Conservation (phyloP, 208 protist genomes). For the Phytomonas francai region DNA sequence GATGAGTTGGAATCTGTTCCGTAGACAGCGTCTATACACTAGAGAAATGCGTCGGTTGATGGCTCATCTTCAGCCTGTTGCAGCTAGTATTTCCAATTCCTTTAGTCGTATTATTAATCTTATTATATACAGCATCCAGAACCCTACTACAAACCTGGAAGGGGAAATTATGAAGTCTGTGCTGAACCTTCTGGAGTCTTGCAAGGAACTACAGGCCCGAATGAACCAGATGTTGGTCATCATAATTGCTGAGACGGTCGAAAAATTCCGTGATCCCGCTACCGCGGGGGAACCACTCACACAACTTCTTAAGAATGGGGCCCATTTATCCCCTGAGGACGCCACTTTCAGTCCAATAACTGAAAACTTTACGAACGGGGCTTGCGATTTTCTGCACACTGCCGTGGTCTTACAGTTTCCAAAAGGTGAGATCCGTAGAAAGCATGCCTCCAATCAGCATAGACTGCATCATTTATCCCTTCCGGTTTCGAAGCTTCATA, state of each 20-base stretch:
- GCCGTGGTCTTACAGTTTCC: slow-evolving; percentile 1
- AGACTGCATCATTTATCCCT: background rate
- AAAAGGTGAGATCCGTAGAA: background rate
- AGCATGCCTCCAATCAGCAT: background rate
- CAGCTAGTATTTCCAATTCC: slow-evolving; percentile 38
- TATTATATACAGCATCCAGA: slow-evolving; percentile 59
- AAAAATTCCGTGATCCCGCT: slow-evolving; percentile 19
- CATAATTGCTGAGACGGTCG: slow-evolving; percentile 54
- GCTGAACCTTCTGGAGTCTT: slow-evolving; percentile 51
- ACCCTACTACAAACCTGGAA: slow-evolving; percentile 56
- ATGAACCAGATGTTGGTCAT: slow-evolving; percentile 81
- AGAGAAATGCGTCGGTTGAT: slow-evolving; percentile 46
- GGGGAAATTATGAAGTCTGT: slow-evolving; percentile 64
- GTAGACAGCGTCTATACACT: slow-evolving; percentile 50
- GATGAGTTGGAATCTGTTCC: slow-evolving; percentile 77
- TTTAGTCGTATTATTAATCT: slow-evolving; percentile 59
- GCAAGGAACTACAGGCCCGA: slow-evolving; percentile 53
- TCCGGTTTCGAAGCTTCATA: background rate
- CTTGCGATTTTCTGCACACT: slow-evolving; percentile 4
- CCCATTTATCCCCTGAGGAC: background rate
- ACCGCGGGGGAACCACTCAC: background rate
- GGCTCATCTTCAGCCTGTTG: slow-evolving; percentile 54
- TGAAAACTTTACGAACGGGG: background rate
- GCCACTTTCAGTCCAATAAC: slow-evolving; percentile 9
- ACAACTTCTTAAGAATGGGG: slow-evolving; percentile 2